A percentile compares a stretch with the other conserved stretches of the same genome.
phyloP scores from a whole-genome alignment of 1,284 basidiomycete species.

The Wallemia ichthyophaga region DNA sequence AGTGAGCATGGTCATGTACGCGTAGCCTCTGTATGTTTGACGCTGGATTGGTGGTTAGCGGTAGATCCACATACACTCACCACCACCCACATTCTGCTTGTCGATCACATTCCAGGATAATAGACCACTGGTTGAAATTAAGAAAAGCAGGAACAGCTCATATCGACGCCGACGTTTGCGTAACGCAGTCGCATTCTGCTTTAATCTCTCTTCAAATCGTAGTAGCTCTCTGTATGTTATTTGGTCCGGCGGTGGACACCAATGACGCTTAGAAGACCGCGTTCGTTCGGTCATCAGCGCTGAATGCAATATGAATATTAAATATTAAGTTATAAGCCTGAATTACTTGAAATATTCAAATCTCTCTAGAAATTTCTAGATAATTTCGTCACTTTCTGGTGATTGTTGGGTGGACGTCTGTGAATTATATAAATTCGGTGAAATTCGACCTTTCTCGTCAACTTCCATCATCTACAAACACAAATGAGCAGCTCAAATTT shows the following conservation, averaged over 20 bases:
- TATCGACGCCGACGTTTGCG: slow-evolving; percentile 57
- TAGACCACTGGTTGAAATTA: slow-evolving; percentile 27
- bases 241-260: slow-evolving; percentile 29
- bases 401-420: too few relatives aligned
- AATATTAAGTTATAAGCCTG: too few relatives aligned
- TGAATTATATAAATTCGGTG: too few relatives aligned
- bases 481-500: slow-evolving; percentile 15
- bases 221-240: slow-evolving; percentile 65
- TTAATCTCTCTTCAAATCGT: slow-evolving; percentile 80
- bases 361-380: too few relatives aligned
- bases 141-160: slow-evolving; percentile 19
- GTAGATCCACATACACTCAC: not conserved
- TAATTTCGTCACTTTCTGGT: too few relatives aligned
- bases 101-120: slow-evolving; percentile 14
- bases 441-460: not conserved
- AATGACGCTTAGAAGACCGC: not conserved
- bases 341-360: too few relatives aligned
- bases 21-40: not conserved
- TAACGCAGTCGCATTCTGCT: slow-evolving; percentile 58
- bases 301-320: too few relatives aligned
- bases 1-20: not conserved
- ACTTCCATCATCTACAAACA: not conserved
- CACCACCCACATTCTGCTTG: not conserved
- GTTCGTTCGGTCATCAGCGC: too few relatives aligned
- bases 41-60: not conserved